phyloP scores from a whole-genome alignment of 352 stramenopile species.

The Pythium guiyangense region DNA sequence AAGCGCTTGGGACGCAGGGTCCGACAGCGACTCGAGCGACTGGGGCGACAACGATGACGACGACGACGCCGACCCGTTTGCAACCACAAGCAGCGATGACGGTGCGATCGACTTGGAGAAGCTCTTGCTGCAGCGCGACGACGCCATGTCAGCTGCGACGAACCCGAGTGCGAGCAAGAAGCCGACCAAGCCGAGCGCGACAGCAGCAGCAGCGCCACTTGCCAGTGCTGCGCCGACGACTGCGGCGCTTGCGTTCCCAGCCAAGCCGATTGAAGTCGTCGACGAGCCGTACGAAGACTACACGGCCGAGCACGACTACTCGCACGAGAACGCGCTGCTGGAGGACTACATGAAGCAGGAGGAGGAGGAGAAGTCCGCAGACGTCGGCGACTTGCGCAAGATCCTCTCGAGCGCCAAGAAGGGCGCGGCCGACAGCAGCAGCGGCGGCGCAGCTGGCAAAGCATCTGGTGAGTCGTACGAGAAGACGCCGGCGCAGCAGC shows the following conservation, averaged over 20 bases:
- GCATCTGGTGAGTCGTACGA: slow-evolving; percentile 70
- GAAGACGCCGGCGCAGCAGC: slow-evolving; percentile 64
- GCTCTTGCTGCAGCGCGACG: slow-evolving; percentile 63
- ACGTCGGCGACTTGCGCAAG: slow-evolving; percentile 50
- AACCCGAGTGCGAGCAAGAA: slow-evolving; percentile 13
- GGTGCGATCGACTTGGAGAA: slow-evolving; percentile 52
- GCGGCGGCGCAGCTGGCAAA: slow-evolving; percentile 12
- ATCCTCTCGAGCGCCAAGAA: slow-evolving; percentile 62
- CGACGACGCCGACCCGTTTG: slow-evolving; percentile 13
- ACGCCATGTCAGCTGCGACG: slow-evolving; percentile 40
- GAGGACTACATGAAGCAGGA: slow-evolving; percentile 80
- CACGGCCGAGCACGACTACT: slow-evolving; percentile 53
- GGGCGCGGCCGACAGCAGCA: slow-evolving; percentile 4
- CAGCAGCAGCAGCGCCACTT: not conserved
- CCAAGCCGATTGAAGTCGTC: slow-evolving; percentile 64
- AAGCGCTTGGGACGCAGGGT: slow-evolving; percentile 19
- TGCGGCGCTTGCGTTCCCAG: slow-evolving; percentile 36
- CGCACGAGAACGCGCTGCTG: slow-evolving; percentile 66
- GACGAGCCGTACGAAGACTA: slow-evolving; percentile 76
- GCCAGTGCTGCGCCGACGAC: not conserved
- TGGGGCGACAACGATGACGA: slow-evolving; percentile 66
- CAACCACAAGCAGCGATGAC: slow-evolving; percentile 5
- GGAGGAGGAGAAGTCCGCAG: slow-evolving; percentile 70
- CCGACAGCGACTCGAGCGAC: slow-evolving; percentile 57
- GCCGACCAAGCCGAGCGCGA: not conserved